phyloP scores from a whole-genome alignment of 139 green algal genomes.

The Pleodorina starrii region DNA sequence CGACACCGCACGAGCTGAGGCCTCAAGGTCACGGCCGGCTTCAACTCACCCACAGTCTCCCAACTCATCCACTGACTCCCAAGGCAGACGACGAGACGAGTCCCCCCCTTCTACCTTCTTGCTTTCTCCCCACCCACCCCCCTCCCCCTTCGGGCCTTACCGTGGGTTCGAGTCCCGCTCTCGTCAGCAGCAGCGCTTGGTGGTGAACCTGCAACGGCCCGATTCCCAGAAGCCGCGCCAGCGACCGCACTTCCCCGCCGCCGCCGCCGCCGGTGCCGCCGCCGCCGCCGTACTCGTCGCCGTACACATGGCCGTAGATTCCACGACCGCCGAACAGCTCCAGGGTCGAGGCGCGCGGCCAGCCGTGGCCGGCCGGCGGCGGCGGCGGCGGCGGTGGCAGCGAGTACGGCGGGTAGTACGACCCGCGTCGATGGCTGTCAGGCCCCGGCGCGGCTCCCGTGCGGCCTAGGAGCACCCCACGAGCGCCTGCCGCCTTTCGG shows the following conservation, averaged over 20 bases:
- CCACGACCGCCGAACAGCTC: not conserved
- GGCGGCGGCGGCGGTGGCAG: not conserved
- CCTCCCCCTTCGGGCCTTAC: too few species aligned
- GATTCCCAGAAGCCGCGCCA: not conserved
- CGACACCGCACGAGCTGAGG: too few species aligned
- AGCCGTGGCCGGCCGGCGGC: not conserved
- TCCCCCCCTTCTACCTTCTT: too few species aligned
- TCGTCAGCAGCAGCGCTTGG: not conserved
- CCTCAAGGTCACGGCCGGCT: too few species aligned
- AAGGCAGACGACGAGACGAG: too few species aligned
- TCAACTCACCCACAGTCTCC: too few species aligned
- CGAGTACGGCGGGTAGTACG: not conserved
- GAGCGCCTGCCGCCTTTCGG: too few species aligned
- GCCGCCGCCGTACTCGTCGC: not conserved
- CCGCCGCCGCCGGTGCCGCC: not conserved
- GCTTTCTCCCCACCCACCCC: too few species aligned
- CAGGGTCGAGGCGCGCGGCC: not conserved
- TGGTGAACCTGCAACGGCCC: not conserved
- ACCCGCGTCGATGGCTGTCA: not conserved
- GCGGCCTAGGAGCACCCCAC: too few species aligned
- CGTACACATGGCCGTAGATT: too few species aligned
- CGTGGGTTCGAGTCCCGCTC: too few species aligned
- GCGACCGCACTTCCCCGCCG: not conserved
- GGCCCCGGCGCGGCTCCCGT: not conserved
- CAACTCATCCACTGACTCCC: too few species aligned